phyloP scores from a whole-genome alignment of 371 early-diverging fungal genomes.

The Synchytrium microbalum region DNA sequence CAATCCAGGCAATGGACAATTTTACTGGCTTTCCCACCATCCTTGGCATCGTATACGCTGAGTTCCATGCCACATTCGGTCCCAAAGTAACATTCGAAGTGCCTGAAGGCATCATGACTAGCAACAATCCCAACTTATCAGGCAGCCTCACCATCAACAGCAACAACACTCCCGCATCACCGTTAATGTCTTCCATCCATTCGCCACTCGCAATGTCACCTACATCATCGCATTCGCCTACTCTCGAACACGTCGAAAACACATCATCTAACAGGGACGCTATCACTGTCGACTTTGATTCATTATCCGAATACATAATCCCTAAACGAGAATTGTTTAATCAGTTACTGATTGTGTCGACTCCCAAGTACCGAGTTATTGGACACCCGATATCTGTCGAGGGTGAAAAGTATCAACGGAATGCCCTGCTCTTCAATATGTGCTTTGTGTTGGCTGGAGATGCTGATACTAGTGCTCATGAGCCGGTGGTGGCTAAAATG shows the following conservation, averaged over 20 bases:
- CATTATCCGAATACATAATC: slow-evolving; percentile 81
- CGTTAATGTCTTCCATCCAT: not conserved
- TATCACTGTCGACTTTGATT: slow-evolving; percentile 61
- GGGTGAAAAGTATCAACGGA: slow-evolving; percentile 65
- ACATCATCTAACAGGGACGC: not conserved
- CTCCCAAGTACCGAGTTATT: slow-evolving; percentile 58
- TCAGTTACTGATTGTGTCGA: slow-evolving; percentile 66
- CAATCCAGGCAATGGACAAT: not conserved
- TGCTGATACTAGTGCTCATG: slow-evolving; percentile 65
- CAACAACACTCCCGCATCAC: not conserved
- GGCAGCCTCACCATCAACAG: slow-evolving; percentile 33
- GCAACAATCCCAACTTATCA: slow-evolving; percentile 1
- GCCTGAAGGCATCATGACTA: slow-evolving; percentile 63
- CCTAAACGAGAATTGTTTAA: slow-evolving; percentile 74
- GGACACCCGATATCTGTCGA: slow-evolving; percentile 70
- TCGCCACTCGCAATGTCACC: not conserved
- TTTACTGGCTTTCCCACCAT: slow-evolving; percentile 63
- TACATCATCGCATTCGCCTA: slow-evolving; percentile 9
- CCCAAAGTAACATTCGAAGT: slow-evolving; percentile 77
- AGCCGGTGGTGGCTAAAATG: slow-evolving; percentile 73
- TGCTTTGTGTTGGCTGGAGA: slow-evolving; percentile 81
- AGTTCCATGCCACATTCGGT: slow-evolving; percentile 78
- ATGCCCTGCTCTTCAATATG: slow-evolving; percentile 80
- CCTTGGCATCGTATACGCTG: slow-evolving; percentile 71
- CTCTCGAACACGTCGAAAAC: not conserved